Evolutionary conservation across 768 basidiomycete genomes (phyloP).

Genomic region (Suillus lakei): DNA sequence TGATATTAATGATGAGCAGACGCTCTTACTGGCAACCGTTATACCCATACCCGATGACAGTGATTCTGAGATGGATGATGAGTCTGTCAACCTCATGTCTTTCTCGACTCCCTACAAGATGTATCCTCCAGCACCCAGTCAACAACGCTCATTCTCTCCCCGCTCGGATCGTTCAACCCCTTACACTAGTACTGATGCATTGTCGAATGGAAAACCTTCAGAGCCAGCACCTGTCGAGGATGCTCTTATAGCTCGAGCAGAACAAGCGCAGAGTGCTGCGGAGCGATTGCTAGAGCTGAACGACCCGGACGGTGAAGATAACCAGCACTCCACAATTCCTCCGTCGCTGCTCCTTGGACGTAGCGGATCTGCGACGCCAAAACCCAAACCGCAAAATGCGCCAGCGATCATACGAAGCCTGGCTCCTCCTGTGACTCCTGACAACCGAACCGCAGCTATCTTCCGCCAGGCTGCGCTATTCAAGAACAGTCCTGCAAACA

Average conservation of each 20-base stretch:
- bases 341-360: slow-evolving; percentile 52
- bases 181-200: slow-evolving; percentile 58
- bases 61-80: slow-evolving; percentile 67
- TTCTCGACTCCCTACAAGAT: slow-evolving; percentile 71
- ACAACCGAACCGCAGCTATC: slow-evolving; percentile 58
- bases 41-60: slow-evolving; percentile 80
- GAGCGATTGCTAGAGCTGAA: slow-evolving; percentile 86
- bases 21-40: slow-evolving; percentile 68
- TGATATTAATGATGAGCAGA: slow-evolving; percentile 54
- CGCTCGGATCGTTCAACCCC: slow-evolving; percentile 55
- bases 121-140: slow-evolving; percentile 45
- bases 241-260: slow-evolving; percentile 82
- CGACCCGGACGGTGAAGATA: slow-evolving; percentile 71
- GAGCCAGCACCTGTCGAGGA: slow-evolving; percentile 72
- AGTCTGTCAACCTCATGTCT: slow-evolving; percentile 65
- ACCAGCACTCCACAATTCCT: slow-evolving; percentile 58
- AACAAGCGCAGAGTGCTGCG: slow-evolving; percentile 93
- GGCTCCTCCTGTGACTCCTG: slow-evolving; percentile 65
- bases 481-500: slow-evolving; percentile 76
- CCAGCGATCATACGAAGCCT: slow-evolving; percentile 36
- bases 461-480: slow-evolving; percentile 80
- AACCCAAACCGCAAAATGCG: slow-evolving; percentile 40
- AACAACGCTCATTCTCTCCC: slow-evolving; percentile 56
- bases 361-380: slow-evolving; percentile 44
- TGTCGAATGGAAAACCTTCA: slow-evolving; percentile 55